Evolutionary conservation across 2,329 filamentous ascomycete species (phyloP).

Genomic region (Botrytis fabae): DNA sequence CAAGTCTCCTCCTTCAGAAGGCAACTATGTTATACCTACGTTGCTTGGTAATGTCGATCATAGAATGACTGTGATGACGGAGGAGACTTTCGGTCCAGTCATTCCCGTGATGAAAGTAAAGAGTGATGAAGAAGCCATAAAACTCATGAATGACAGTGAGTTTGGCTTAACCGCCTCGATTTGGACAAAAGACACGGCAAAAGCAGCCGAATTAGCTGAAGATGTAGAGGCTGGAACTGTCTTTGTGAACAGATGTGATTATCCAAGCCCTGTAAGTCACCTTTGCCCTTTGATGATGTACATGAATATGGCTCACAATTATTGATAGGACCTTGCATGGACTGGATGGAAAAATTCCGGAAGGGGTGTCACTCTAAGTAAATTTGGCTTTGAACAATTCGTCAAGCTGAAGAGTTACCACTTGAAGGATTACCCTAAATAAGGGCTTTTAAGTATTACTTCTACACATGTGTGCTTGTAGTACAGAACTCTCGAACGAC

Average conservation of each 20-base stretch:
- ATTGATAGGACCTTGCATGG: conserved; percentile 80
- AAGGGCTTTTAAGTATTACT: conserved; percentile 19
- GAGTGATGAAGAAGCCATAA: conserved; percentile 76
- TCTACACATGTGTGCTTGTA: conserved; percentile 20
- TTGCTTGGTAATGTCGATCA: conserved; percentile 79
- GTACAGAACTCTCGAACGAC: conserved; percentile 21
- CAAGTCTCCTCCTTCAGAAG: conserved; percentile 67
- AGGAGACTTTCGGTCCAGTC: conserved; percentile 93
- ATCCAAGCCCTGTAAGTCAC: conserved; percentile 77
- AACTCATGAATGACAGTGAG: conserved; percentile 90
- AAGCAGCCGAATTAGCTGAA: conserved; percentile 74
- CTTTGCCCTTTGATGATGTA: background rate
- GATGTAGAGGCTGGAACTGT: conserved; percentile 90
- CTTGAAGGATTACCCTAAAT: conserved; percentile 74
- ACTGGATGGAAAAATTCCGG: conserved; percentile 98
- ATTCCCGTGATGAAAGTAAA: conserved; percentile 88
- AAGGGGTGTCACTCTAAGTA: conserved; percentile 84
- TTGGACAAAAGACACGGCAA: conserved; percentile 85
- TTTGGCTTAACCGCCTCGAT: conserved; percentile 95
- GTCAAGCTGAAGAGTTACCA: conserved; percentile 96
- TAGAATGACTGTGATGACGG: conserved; percentile 83
- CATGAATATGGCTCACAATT: conserved; percentile 34
- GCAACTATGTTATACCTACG: conserved; percentile 87
- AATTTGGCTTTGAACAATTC: conserved; percentile 92
- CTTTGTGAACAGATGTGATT: conserved; percentile 94